Conservation (phyloP, 768 basidiomycete species). For the Rubroboletus satanas region DNA sequence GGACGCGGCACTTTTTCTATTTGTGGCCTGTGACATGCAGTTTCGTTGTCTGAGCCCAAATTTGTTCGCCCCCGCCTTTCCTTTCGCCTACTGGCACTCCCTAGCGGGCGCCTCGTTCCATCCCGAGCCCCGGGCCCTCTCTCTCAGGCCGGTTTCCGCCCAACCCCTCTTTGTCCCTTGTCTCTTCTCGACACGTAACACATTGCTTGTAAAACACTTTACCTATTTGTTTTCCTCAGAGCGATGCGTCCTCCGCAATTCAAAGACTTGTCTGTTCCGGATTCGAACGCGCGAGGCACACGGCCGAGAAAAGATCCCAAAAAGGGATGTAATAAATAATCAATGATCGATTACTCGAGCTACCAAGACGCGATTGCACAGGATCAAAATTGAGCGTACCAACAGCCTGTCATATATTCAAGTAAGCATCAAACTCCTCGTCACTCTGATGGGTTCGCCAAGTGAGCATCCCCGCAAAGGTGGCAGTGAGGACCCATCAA, state of each 20-base stretch:
- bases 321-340: slow-evolving; percentile 8
- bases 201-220: neutral
- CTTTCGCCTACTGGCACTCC: too few relatives aligned
- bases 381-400: neutral
- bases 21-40: too few relatives aligned
- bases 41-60: too few relatives aligned
- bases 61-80: too few relatives aligned
- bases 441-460: neutral
- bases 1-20: too few relatives aligned
- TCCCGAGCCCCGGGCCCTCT: too few relatives aligned
- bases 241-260: neutral
- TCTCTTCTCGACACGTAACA: neutral
- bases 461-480: neutral
- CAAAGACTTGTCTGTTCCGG: neutral
- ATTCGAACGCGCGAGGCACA: slow-evolving; percentile 21
- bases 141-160: too few relatives aligned
- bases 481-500: neutral
- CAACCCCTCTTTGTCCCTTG: neutral
- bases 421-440: neutral
- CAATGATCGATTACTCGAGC: neutral
- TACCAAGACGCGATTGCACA: neutral
- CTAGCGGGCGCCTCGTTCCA: too few relatives aligned
- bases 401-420: neutral
- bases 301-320: slow-evolving; percentile 12
- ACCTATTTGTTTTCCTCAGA: neutral